These are phyloP conservation scores for Umbelopsis vinacea DNA, from an alignment of 192 early-diverging fungal species.

Conservation along the genomic window DNA sequence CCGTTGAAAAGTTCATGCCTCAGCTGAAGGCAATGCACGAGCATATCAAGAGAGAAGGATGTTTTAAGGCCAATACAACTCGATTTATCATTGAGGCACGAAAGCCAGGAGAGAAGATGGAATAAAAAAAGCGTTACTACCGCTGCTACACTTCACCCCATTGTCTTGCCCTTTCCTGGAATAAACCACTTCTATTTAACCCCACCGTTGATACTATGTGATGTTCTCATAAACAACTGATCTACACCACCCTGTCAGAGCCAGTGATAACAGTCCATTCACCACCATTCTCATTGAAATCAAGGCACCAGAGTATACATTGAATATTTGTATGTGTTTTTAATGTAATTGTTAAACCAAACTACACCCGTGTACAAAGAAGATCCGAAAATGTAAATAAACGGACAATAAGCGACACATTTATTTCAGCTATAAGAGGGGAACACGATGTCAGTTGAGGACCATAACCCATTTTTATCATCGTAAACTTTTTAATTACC, in stretches of 20 bases:
- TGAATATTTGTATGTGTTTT: slow-evolving; percentile 21
- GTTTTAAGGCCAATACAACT: slow-evolving; percentile 24
- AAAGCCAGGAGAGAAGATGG: background rate
- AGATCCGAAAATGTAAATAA: background rate
- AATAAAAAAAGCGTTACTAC: background rate
- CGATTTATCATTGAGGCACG: slow-evolving; percentile 35
- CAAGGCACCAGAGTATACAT: background rate
- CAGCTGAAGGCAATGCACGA: slow-evolving; percentile 34
- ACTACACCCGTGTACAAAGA: slow-evolving; percentile 15
- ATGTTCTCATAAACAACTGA: too few relatives aligned
- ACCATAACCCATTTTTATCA: background rate
- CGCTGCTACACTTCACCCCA: too few relatives aligned
- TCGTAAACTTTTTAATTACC: slow-evolving; percentile 41
- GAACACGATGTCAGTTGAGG: background rate
- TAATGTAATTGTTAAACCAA: slow-evolving; percentile 15
- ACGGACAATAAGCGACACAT: slow-evolving; percentile 5
- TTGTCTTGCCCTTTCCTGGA: too few relatives aligned
- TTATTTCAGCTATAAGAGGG: slow-evolving; percentile 4
- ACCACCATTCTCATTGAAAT: too few relatives aligned
- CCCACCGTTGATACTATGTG: too few relatives aligned
- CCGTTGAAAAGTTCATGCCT: slow-evolving; percentile 39
- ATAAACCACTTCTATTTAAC: too few relatives aligned
- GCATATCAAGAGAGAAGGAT: slow-evolving; percentile 33
- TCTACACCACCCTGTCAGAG: too few relatives aligned
- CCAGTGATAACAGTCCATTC: too few relatives aligned